Evolutionary conservation across 108 stramenopile genomes (phyloP), one percentile per base, ranked within the genome.

Genomic region (Cyclotella kingstonii): DNA sequence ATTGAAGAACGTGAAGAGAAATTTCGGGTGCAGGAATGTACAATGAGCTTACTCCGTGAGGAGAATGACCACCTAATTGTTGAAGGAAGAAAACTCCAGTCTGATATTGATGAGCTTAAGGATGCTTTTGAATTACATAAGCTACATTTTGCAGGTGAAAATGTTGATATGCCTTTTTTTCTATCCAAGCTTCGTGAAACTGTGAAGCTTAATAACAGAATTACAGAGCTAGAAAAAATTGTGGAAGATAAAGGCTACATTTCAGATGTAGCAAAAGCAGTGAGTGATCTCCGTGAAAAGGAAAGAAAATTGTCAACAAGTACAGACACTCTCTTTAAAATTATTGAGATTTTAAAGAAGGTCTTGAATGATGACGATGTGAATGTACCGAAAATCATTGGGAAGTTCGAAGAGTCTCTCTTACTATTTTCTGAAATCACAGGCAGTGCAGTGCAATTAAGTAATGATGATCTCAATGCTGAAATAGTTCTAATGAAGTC

Each of bases 21-120:
- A 26, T 65, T 65, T 23, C 17, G 11, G 2, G 21, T 33, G 34
- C 54, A 54, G 43, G 53, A 65, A 43, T 52, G 42, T 9, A 33
- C 40, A 11, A 65, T 23, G 18, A 8, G 23, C 42, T 45, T 54
- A 30, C 64, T 54, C 22, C 30, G 53, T 9, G 64, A 65, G 22
- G 64, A 65, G 22, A 65, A 54, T 54, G 53, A 43, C 25, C 44
- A 31, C 4, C 33, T 65, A 11, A 41, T 29, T 11, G 4, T 34
- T 17, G 50, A 65, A 10, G 43, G 54, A 33, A 54, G 54, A 54
- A 14, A 33, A 23, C 33, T 65, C 14, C 35, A n/a, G 2, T 33
- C 29, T 33, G 53, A 65, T 35, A 54, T 65, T n/a, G 39, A 42
- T 19, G 53, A 65, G 46, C 52, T 65, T 7, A 54, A 65, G 27